Conservation (phyloP, 2,329 filamentous ascomycete genomes). For the Pestalotiopsis fici region DNA sequence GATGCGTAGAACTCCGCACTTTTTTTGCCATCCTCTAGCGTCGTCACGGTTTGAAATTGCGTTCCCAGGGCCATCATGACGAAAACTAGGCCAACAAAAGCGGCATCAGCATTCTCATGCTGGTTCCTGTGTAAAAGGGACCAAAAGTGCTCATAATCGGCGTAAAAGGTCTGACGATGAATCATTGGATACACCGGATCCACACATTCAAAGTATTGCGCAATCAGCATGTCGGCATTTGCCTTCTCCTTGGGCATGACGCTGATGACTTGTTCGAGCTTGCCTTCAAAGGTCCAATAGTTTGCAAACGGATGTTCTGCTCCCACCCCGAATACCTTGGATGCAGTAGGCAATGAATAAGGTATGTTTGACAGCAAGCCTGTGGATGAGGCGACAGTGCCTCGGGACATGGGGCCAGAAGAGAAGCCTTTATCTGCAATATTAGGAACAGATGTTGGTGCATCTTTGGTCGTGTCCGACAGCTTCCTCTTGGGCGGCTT, state of each 20-base stretch:
- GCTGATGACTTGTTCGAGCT: conserved; percentile 72
- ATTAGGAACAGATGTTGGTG: conserved; percentile 46
- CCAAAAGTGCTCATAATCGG: conserved; percentile 81
- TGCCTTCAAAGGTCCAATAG: conserved; percentile 81
- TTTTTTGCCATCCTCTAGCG: conserved; percentile 65
- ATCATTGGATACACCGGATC: conserved; percentile 83
- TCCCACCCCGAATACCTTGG: conserved; percentile 80
- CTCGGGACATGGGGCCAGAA: conserved; percentile 46
- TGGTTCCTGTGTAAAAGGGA: conserved; percentile 53
- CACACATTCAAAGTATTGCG: conserved; percentile 68
- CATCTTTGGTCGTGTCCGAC: conserved; percentile 34
- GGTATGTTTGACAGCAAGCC: conserved; percentile 73
- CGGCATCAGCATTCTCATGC: conserved; percentile 63
- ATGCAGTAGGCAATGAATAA: conserved; percentile 69
- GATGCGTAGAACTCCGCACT: conserved; percentile 83
- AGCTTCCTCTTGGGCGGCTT: conserved; percentile 73
- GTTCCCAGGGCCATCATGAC: conserved; percentile 78
- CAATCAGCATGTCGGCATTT: conserved; percentile 71
- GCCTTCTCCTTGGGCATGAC: conserved; percentile 71
- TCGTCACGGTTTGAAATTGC: conserved; percentile 68
- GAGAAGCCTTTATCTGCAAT: conserved; percentile 55
- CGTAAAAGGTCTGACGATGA: conserved; percentile 73
- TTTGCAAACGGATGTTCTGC: conserved; percentile 80
- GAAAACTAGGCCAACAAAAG: conserved; percentile 72
- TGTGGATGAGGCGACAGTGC: conserved; percentile 56